Evolutionary conservation across 306 rosid genomes (phyloP).

Genomic region (Sesbania bispinosa): DNA sequence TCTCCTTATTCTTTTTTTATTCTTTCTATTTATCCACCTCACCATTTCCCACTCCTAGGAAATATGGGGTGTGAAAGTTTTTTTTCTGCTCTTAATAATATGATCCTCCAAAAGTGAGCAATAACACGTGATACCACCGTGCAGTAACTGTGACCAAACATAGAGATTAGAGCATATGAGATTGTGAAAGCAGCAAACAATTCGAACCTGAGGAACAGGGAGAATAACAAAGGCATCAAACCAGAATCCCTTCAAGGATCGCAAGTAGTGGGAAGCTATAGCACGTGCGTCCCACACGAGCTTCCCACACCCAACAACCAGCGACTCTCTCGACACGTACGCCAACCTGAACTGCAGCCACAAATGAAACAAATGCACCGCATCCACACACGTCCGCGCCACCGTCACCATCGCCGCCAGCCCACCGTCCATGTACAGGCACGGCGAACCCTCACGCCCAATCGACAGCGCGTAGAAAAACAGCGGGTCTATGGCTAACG

Average conservation of each 20-base stretch:
- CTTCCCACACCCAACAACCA: constrained; percentile 95
- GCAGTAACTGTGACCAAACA: too few species aligned
- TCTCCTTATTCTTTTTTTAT: too few species aligned
- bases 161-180: too few species aligned
- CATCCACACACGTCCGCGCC: constrained; percentile 66
- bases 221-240: constrained; percentile 88
- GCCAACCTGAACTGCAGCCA: constrained; percentile 90
- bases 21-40: too few species aligned
- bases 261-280: constrained; percentile 67
- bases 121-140: too few species aligned
- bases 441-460: constrained; percentile 78
- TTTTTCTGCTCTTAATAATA: too few species aligned
- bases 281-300: constrained; percentile 94
- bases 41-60: too few species aligned
- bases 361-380: constrained; percentile 67
- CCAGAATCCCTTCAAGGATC: constrained; percentile 86
- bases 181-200: too few species aligned
- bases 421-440: constrained; percentile 89
- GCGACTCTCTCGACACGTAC: constrained; percentile 81
- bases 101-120: too few species aligned
- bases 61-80: too few species aligned
- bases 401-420: constrained; percentile 74
- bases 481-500: constrained; percentile 85
- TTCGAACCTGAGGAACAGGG: constrained; percentile 78
- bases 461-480: constrained; percentile 90